These are phyloP conservation scores for Flaveria bidentis DNA, from an alignment of 129 eudicot genomes.

Conservation along the genomic window DNA sequence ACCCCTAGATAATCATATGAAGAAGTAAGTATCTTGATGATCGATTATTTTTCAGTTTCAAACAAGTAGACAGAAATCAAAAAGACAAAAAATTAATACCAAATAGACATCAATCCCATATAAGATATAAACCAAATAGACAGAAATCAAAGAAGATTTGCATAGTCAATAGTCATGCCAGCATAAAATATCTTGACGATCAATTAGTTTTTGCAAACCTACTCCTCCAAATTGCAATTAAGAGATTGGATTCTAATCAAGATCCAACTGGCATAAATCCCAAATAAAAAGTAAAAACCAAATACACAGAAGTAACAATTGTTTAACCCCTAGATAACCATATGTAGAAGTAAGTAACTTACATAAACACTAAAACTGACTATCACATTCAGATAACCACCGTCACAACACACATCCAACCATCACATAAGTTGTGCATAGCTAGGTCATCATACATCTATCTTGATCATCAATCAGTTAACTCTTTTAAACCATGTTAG, in stretches of 20 bases:
- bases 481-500: background rate
- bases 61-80: background rate
- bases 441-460: background rate
- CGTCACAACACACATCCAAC: background rate
- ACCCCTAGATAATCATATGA: background rate
- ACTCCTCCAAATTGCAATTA: no score
- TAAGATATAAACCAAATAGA: no score
- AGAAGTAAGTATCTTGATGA: background rate
- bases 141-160: no score
- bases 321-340: background rate
- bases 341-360: background rate
- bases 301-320: no score
- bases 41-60: background rate
- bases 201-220: no score
- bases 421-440: constrained; percentile 1
- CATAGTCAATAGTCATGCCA: no score
- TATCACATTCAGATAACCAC: background rate
- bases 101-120: no score
- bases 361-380: background rate
- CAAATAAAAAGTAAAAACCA: background rate
- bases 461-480: background rate
- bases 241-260: no score
- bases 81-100: no score
- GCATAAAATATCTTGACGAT: no score
- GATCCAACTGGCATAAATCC: background rate